phyloP scores from a whole-genome alignment of 2,329 filamentous ascomycete genomes.

The Claviceps pazoutovae region DNA sequence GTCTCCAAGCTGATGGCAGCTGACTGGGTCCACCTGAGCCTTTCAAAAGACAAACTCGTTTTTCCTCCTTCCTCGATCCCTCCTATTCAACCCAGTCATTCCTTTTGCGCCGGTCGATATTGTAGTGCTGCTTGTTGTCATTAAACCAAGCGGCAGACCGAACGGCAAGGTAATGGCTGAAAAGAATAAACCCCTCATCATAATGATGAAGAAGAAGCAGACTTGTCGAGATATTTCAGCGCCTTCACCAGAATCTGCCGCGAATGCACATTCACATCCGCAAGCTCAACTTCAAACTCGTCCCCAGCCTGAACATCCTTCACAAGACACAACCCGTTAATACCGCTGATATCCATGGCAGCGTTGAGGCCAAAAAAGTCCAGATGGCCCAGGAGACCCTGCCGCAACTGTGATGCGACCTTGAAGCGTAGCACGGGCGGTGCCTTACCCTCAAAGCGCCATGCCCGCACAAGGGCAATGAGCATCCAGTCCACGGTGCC shows the following conservation, averaged over 20 bases:
- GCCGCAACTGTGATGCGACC: conserved; percentile 24
- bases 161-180: too few relatives aligned
- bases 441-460: conserved; percentile 37
- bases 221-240: conserved; percentile 16
- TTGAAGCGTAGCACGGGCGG: conserved; percentile 36
- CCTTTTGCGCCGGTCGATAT: not conserved
- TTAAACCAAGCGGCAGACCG: not conserved
- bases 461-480: conserved; percentile 46
- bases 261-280: conserved; percentile 36
- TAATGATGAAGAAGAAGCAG: not conserved
- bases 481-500: conserved; percentile 40
- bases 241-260: conserved; percentile 33
- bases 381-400: conserved; percentile 27
- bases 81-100: not conserved
- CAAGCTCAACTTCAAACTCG: conserved; percentile 40
- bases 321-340: conserved; percentile 24
- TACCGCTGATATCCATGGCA: conserved; percentile 22
- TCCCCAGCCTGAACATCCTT: conserved; percentile 35
- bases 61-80: too few relatives aligned
- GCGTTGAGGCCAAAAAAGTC: conserved; percentile 37
- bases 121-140: not conserved
- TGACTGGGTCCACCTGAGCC: too few relatives aligned
- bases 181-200: not conserved
- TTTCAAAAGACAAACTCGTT: too few relatives aligned
- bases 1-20: too few relatives aligned